Evolutionary conservation across 2,329 filamentous ascomycete genomes (phyloP).

Genomic region (Zasmidium cellare): DNA sequence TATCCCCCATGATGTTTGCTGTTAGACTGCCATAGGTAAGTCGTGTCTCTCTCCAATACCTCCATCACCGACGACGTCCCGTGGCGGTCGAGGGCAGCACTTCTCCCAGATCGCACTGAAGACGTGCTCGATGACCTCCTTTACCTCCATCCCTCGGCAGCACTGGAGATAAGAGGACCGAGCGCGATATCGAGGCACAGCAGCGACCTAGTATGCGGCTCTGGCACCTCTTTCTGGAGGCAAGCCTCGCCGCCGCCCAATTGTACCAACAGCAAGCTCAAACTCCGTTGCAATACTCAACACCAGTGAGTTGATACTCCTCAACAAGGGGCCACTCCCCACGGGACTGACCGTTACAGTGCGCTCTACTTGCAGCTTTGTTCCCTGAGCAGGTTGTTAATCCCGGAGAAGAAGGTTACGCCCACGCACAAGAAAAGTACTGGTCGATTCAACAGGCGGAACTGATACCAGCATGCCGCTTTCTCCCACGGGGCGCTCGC

Average conservation of each 20-base stretch:
- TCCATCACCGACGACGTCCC: too few relatives aligned
- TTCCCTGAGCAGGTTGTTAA: constrained; percentile 13
- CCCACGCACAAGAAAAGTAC: constrained; percentile 7
- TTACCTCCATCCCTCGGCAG: too few relatives aligned
- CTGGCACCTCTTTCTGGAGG: background rate
- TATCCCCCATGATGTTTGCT: background rate
- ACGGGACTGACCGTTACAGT: background rate
- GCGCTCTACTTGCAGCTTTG: constrained; percentile 10
- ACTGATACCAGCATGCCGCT: constrained; percentile 16
- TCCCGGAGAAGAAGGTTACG: constrained; percentile 8
- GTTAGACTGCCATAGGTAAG: background rate
- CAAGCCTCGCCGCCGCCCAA: background rate
- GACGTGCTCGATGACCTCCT: too few relatives aligned
- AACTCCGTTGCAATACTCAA: background rate
- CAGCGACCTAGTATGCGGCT: background rate
- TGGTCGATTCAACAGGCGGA: constrained; percentile 15
- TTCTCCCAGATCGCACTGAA: too few relatives aligned
- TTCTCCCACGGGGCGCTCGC: constrained; percentile 14
- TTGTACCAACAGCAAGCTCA: background rate
- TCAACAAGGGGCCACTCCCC: background rate
- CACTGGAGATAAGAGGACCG: too few relatives aligned
- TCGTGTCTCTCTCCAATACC: background rate
- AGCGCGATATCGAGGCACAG: background rate
- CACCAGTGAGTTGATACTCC: background rate
- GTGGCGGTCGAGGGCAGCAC: too few relatives aligned